Evolutionary conservation across 1,284 basidiomycete genomes (phyloP).

Genomic region (Cystobasidiaceae sp.): DNA sequence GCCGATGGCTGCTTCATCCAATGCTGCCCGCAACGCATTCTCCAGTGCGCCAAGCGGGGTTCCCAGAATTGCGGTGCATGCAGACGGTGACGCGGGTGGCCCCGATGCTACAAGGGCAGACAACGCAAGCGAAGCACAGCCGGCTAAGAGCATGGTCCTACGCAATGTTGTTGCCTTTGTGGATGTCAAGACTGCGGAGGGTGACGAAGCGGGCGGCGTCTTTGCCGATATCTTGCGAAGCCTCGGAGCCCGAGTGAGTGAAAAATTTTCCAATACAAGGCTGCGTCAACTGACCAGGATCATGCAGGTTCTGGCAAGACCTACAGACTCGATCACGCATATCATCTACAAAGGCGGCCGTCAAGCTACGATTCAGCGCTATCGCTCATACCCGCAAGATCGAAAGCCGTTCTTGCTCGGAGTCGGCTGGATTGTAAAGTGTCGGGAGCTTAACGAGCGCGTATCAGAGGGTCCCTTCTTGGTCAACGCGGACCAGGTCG

Average conservation of each 20-base stretch:
- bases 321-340: constrained; percentile 64
- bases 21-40: background rate
- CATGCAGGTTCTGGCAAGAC: constrained; percentile 52
- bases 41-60: no score
- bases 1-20: background rate
- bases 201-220: constrained; percentile 73
- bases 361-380: constrained; percentile 68
- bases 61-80: no score
- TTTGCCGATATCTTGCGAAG: constrained; percentile 77
- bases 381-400: constrained; percentile 62
- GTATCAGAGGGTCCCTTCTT: constrained; percentile 64
- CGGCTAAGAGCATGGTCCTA: constrained; percentile 44
- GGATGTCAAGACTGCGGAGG: constrained; percentile 78
- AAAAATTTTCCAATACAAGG: background rate
- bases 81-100: no score
- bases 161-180: constrained; percentile 79
- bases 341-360: constrained; percentile 84
- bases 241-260: constrained; percentile 72
- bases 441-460: constrained; percentile 62
- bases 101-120: no score
- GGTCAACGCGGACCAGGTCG: constrained; percentile 52
- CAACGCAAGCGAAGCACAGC: background rate
- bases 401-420: constrained; percentile 73
- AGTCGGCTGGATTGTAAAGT: constrained; percentile 86
- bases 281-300: background rate